These are phyloP conservation scores for Termitomyces sp. DNA, from an alignment of 768 basidiomycete species.

Conservation along the genomic window DNA sequence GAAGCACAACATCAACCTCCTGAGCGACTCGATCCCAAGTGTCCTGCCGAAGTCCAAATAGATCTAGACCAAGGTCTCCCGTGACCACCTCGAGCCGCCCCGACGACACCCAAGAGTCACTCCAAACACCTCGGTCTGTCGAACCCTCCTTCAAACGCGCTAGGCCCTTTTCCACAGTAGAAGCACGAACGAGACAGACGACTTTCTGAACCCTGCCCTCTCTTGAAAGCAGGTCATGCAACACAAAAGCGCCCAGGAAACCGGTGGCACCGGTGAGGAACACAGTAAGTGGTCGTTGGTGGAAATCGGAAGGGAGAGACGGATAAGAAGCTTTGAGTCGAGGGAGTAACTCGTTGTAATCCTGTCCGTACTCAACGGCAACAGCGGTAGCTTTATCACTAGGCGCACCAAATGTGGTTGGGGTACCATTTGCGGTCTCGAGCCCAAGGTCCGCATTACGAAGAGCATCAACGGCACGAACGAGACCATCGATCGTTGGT, in stretches of 20 bases:
- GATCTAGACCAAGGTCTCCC: slow-evolving; percentile 76
- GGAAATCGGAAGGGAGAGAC: slow-evolving; percentile 53
- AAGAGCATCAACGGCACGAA: slow-evolving; percentile 67
- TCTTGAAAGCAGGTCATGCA: slow-evolving; percentile 71
- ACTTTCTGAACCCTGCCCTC: slow-evolving; percentile 71
- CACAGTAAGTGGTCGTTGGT: slow-evolving; percentile 55
- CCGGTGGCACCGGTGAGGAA: slow-evolving; percentile 98
- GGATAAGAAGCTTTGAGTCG: slow-evolving; percentile 59
- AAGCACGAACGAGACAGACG: slow-evolving; percentile 85
- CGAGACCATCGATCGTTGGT: slow-evolving; percentile 80
- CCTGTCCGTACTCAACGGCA: slow-evolving; percentile 70
- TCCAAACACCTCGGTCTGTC: slow-evolving; percentile 82
- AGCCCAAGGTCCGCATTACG: slow-evolving; percentile 76
- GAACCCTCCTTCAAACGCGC: slow-evolving; percentile 67
- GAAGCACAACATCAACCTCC: slow-evolving; percentile 80
- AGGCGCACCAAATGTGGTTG: slow-evolving; percentile 3
- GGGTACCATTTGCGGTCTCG: slow-evolving; percentile 4
- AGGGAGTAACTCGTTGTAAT: slow-evolving; percentile 60
- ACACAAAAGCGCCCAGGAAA: slow-evolving; percentile 91
- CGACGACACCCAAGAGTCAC: slow-evolving; percentile 70
- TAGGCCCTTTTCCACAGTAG: slow-evolving; percentile 55
- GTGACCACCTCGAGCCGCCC: slow-evolving; percentile 72
- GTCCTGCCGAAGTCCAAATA: slow-evolving; percentile 64
- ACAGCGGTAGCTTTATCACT: slow-evolving; percentile 19
- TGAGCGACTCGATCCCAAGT: slow-evolving; percentile 63